A percentile compares a stretch with the other conserved stretches of the same genome.
Conservation (phyloP, 441 rosid genomes). For the Jatropha multifida region DNA sequence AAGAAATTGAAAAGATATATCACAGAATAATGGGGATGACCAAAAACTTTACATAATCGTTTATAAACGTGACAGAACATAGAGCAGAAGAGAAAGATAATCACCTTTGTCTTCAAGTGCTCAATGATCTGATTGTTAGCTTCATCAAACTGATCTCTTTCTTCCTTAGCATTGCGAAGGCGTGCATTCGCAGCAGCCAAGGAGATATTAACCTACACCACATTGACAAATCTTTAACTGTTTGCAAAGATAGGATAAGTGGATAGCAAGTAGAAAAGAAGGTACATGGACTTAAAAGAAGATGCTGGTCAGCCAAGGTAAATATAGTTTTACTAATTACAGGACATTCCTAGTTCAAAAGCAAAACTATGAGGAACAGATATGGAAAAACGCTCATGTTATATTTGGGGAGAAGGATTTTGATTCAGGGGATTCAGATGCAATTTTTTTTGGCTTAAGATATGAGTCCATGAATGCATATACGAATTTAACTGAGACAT, state of each 20-base stretch:
- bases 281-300: background rate
- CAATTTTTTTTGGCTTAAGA: background rate
- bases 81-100: conserved; percentile 21
- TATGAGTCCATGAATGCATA: background rate
- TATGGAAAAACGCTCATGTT: background rate
- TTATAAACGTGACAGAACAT: background rate
- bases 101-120: conserved; percentile 87
- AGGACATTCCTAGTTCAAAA: background rate
- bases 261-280: conserved; percentile 1
- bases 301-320: background rate
- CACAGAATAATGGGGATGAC: conserved; percentile 9
- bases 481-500: background rate
- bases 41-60: conserved; percentile 3
- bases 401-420: background rate
- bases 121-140: conserved; percentile 88
- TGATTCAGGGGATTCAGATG: background rate
- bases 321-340: background rate
- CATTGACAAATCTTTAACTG: conserved; percentile 12
- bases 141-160: conserved; percentile 94
- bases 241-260: conserved; percentile 19
- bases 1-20: conserved; percentile 26
- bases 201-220: conserved; percentile 74
- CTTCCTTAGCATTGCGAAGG: conserved; percentile 77
- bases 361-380: background rate
- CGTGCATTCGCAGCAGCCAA: conserved; percentile 93